Evolutionary conservation across 352 stramenopile species (phyloP), one percentile per base, ranked within the genome.

Genomic region (Globisporangium paroecandrum): DNA sequence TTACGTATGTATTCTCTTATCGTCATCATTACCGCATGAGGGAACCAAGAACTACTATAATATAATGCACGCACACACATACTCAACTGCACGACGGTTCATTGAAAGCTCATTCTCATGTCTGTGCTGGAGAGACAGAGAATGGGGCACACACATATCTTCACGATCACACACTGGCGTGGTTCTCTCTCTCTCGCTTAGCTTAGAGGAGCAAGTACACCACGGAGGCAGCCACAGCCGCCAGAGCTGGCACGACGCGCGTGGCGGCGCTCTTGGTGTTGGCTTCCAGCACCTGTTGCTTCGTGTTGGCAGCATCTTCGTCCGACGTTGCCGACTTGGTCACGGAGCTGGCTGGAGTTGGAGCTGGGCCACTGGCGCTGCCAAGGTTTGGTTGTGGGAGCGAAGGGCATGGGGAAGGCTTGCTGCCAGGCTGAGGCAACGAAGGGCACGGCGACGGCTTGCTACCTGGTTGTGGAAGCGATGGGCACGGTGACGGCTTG

Each of bases 151-250:
- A 58, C 27, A 63, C 29, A 66, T 15, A 61, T 61, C 29, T 34
- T 57, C 5, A 69, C 54, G 62, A 27, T 49, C 36, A 57, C 57
- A 32, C n/a, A 36, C 32, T 38, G 20, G 41, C 27, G 29, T 22
- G 38, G 29, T 32, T 46, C 15, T 46, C 38, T 18, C 20, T n/a
- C 47, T 10, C 58, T 18, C 15, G 4, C 1, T 13, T 24, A 32
- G 20, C 36, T 69, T 83, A 90, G 22, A 88, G 65, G 29, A 89
- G 69, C 63, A 90, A 57, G 65, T 81, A 81, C 49, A 72, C 74
- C 22, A 71, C 64, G 2, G 78, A 86, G 6, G 81, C 38, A 34
- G 70, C 71, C 32, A 85, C 66, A 0, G 70, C 71, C 10, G 72
- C 65, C 34, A 87, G 15, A 0, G 73, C 75, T 46, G 75, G 60